Evolutionary conservation across 768 basidiomycete genomes (phyloP), one percentile per base, ranked within the genome.

Genomic region (Termitomyces sp.): DNA sequence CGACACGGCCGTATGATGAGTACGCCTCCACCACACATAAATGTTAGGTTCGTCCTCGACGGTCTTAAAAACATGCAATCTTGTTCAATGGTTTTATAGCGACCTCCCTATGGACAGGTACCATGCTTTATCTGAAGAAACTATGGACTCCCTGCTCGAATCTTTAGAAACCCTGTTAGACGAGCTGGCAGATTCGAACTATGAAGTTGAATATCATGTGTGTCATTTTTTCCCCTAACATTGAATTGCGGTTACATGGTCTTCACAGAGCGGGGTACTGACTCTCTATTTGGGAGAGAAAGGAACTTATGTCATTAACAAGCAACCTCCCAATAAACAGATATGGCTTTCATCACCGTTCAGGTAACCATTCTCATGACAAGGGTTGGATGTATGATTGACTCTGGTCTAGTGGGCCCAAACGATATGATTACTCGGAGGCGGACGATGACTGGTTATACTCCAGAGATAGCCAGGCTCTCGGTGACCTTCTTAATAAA

Each of bases 261-360:
- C 8, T 51, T 20, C 30, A 5, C 70, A 96, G 95, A 87, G 88
- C 65, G 95, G 95, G n/a, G 95, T 97, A 32, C 71, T 97, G 34
- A 97, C 94, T 1, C 82, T 96, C 44, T 79, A 77, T 49, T 78
- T 95, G 16, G 93, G 87, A 32, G 74, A 79, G 40, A 75, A 86
- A 55, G 93, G 93, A 14, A 96, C 91, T 12, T 97, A 96, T 74
- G 95, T 96, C 30, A 88, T 97, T 73, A 97, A 97, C 74, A 97
- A 96, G 77, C 95, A 97, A 69, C 95, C 95, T 12, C 95, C 95
- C 6, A 97, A 97, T 70, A 93, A 93, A 74, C 95, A 97, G 69
- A 96, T 97, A 64, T 97, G 95, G 95, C 78, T 97, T 20, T 95
- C 93, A 4, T 93, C 91, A 9, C 95, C 95, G 0, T 69, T 84